These are phyloP conservation scores for Pseudopyrenochaeta lycopersici DNA, from an alignment of 2,329 filamentous ascomycete species.

Conservation along the genomic window DNA sequence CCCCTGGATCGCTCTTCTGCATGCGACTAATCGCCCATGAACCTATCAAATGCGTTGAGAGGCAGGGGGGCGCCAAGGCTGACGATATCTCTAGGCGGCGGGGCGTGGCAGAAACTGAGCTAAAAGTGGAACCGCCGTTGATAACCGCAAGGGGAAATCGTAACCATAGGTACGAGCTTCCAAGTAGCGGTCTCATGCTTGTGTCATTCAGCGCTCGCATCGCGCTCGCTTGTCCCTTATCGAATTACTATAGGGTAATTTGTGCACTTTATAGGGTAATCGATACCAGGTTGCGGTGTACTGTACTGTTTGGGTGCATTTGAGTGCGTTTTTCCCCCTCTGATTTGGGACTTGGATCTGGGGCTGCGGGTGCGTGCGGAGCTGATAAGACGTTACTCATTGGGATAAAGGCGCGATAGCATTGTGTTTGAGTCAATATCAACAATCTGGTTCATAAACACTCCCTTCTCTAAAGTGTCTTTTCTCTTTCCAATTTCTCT, in stretches of 20 bases:
- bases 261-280: slow-evolving; percentile 46
- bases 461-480: neutral
- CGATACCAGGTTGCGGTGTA: slow-evolving; percentile 27
- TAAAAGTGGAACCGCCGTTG: slow-evolving; percentile 27
- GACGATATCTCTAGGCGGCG: slow-evolving; percentile 19
- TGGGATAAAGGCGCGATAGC: slow-evolving; percentile 19
- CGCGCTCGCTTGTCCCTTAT: slow-evolving; percentile 33
- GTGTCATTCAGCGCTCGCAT: slow-evolving; percentile 36
- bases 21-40: slow-evolving; percentile 21
- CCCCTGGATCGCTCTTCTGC: slow-evolving; percentile 27
- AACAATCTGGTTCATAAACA: neutral
- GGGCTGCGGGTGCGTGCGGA: slow-evolving; percentile 31
- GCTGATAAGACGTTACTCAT: slow-evolving; percentile 29
- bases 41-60: slow-evolving; percentile 20
- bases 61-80: slow-evolving; percentile 21
- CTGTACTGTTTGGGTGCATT: slow-evolving; percentile 8
- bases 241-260: slow-evolving; percentile 47
- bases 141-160: slow-evolving; percentile 43
- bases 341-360: slow-evolving; percentile 16
- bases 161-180: slow-evolving; percentile 29
- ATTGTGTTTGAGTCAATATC: slow-evolving; percentile 5
- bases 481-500: slow-evolving; percentile 2
- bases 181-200: slow-evolving; percentile 28
- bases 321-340: slow-evolving; percentile 14
- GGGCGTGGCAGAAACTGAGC: slow-evolving; percentile 30